Percentiles rank a stretch among this genome's conserved stretches.
These are phyloP conservation scores for Paecilomyces fulvus DNA, from an alignment of 2,329 filamentous ascomycete genomes.

Conservation along the genomic window DNA sequence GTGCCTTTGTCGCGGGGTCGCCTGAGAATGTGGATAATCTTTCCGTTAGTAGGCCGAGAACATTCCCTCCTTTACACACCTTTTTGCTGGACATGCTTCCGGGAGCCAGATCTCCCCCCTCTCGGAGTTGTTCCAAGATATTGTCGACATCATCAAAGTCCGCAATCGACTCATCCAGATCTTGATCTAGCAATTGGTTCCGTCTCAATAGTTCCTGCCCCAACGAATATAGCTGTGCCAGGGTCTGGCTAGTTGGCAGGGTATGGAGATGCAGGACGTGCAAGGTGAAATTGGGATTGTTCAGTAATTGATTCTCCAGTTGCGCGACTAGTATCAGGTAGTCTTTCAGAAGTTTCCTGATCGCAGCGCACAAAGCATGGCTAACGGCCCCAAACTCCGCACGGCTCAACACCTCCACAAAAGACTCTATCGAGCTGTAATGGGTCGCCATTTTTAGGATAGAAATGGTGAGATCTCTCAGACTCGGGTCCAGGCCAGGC, in stretches of 20 bases:
- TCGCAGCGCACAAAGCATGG: slow-evolving; percentile 90
- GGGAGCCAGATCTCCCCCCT: slow-evolving; percentile 72
- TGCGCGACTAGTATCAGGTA: slow-evolving; percentile 90
- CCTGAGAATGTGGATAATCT: slow-evolving; percentile 84
- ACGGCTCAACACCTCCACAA: slow-evolving; percentile 87
- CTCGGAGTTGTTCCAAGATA: slow-evolving; percentile 79
- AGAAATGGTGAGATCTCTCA: slow-evolving; percentile 75
- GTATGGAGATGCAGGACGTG: slow-evolving; percentile 90
- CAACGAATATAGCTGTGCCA: slow-evolving; percentile 80
- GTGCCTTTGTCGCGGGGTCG: slow-evolving; percentile 73
- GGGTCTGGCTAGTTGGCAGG: slow-evolving; percentile 81
- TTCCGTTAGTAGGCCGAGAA: slow-evolving; percentile 79
- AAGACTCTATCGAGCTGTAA: slow-evolving; percentile 82
- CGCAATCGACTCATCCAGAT: slow-evolving; percentile 61
- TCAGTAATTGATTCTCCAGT: slow-evolving; percentile 85
- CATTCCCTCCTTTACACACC: slow-evolving; percentile 91
- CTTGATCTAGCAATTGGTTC: slow-evolving; percentile 73
- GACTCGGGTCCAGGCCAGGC: slow-evolving; percentile 77
- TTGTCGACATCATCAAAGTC: slow-evolving; percentile 83
- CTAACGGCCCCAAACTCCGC: slow-evolving; percentile 92
- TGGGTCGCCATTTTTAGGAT: slow-evolving; percentile 94
- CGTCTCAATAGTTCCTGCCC: slow-evolving; percentile 80
- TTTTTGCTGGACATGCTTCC: slow-evolving; percentile 78
- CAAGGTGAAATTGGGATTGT: slow-evolving; percentile 79
- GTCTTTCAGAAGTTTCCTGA: slow-evolving; percentile 84